Evolutionary conservation across 306 rosid species (phyloP), one percentile per base, ranked within the genome.

Genomic region (Quercus parvula): DNA sequence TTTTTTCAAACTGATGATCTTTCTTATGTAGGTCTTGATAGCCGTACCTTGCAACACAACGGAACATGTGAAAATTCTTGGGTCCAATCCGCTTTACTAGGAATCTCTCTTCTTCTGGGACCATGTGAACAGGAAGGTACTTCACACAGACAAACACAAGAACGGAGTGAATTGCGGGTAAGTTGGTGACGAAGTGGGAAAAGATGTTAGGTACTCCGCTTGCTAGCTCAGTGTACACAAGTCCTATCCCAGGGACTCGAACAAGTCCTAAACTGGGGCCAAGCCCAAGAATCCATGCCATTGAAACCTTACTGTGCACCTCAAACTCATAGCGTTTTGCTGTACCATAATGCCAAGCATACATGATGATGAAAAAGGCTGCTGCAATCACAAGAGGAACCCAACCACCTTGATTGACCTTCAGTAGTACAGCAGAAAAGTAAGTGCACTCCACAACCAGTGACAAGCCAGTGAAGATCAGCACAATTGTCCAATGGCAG

Each of bases 281-380:
- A 64, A 96, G 99, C 1, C 99, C 98, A 0, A 96, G 97, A 88
- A 96, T 86, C 99, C 99, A 96, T 49, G 98, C 97, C 97, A 91
- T 90, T 14, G 99, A 95, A 41, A 95, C 97, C 85, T 90, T 95
- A 84, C 96, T 90, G 70, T 92, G 97, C 88, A 95, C 84, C 85
- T 93, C 99, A 76, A 90, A 86, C 84, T 92, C 97, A 1, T 90
- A 95, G 63, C 98, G 92, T 73, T 84, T 91, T 81, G 87, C 86
- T 0, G 98, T 88, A 28, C 98, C 96, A 3, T 95, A 95, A 80
- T 95, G 97, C 99, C 99, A 95, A 44, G 87, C 94, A 72, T 78
- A 95, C 99, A 95, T 95, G 30, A 95, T 82, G 75, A 87, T 6
- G 62, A 91, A 88, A 84, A 93, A 92, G 68, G 91, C 89, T 69